Evolutionary conservation across 2,329 filamentous ascomycete species (phyloP), one percentile per base, ranked within the genome.

Genomic region (Pseudogymnoascus sp.): DNA sequence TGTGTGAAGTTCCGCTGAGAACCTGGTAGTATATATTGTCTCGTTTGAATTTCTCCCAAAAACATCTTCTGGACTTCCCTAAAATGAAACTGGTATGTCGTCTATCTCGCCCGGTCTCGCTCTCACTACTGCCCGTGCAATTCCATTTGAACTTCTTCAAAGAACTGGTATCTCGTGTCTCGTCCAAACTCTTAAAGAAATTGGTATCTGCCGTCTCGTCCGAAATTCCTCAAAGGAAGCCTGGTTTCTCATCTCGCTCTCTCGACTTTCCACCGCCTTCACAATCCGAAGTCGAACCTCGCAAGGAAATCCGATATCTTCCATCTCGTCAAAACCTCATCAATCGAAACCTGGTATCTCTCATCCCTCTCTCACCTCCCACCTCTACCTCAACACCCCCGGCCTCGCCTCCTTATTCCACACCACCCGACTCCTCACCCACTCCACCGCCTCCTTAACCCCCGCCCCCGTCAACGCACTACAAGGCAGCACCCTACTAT

Each of bases 391-490:
- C 93, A 97, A 96, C 62, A 96, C 87, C 1, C 95, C 95, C 67
- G 93, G 93, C 66, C 95, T 83, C 4, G 86, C 88, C 76, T 97
- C 93, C 77, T 95, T 96, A 75, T 97, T 97, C 91, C 95, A 97
- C 76, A 91, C 92, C 29, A 97, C 91, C 66, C 95, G 82, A 69
- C 87, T 93, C 73, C 91, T 86, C 65, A 99, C 80, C 95, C 95
- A 99, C 73, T 97, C 95, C n/a, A 99, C 89, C 0, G 95, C 93
- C 78, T 97, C 95, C 71, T 86, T 86, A 2, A 99, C 95, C 2
- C 95, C 95, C 0, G 88, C 88, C 3, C 86, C 90, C 5, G 88
- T 93, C 72, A 99, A 77, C n/a, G 95, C 95, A 74, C 90, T 96
- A 66, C 97, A 86, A 5, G 95, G 92, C 72, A 99, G 76, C 14